Evolutionary conservation across 192 early-diverging fungal genomes (phyloP), one percentile per base, ranked within the genome.

Genomic region (Phycomyces blakesleeanus): DNA sequence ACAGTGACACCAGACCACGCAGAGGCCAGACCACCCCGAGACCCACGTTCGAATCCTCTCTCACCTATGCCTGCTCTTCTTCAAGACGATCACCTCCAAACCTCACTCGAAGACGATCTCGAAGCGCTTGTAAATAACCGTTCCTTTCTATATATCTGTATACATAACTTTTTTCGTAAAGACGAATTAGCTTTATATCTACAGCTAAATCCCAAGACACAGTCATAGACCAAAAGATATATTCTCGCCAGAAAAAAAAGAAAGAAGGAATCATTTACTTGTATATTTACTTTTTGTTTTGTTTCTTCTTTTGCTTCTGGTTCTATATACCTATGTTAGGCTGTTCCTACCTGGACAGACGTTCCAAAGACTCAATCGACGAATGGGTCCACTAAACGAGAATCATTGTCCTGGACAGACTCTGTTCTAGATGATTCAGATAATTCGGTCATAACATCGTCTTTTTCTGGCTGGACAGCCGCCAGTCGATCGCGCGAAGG

Each of bases 311-410:
- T 27, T 53, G 55, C 25, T 27, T 12, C 56, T 62, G 25, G 29
- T 57, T 21, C 38, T 44, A 20, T 57, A 21, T 34, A 37, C n/a
- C n/a, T n/a, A n/a, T n/a, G n/a, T 29, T 59, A 73, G 71, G 34
- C 65, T 25, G 65, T 73, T 21, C 71, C 71, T 44, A 26, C 50
- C 18, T 73, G 71, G 71, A 63, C 71, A 44, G 71, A 73, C 16
- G 64, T 44, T 26, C 25, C 61, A 14, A 72, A 64, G 47, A 25
- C 52, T 9, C 39, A 42, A 40, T 55, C 59, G 4, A 73, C 11
- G 15, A 14, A 61, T 14, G 22, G 26, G 3, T 59, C 49, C 0
- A 47, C 41, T 15, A 73, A 73, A 51, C 52, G 63, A 38, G 40
- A 72, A 21, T 60, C 63, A 51, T 39, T 64, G 16, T 63, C 57